Conservation (phyloP, 139 green algal species). For the Ulvella scutata region DNA sequence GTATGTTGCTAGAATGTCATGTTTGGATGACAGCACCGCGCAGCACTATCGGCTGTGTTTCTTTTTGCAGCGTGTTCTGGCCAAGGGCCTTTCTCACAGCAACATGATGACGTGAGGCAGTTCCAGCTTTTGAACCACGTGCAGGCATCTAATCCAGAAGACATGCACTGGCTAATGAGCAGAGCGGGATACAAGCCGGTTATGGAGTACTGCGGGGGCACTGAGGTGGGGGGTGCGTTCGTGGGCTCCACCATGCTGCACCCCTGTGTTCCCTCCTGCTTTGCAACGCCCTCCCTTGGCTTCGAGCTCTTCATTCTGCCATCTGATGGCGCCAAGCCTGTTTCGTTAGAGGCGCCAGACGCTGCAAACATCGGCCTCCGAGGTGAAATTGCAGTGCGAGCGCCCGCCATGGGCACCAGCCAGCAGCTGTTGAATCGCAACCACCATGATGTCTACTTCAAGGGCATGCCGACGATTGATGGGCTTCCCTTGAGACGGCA, state of each 20-base stretch:
- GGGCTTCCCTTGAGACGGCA: conserved; percentile 56
- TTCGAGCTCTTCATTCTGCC: conserved; percentile 26
- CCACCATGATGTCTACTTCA: conserved; percentile 71
- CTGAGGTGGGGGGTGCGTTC: conserved; percentile 80
- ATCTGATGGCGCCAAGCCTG: background rate
- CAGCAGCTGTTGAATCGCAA: conserved; percentile 74
- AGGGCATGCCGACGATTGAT: conserved; percentile 55
- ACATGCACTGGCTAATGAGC: conserved; percentile 64
- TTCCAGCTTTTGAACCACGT: too few species aligned
- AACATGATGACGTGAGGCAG: too few species aligned
- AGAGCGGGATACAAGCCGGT: conserved; percentile 54
- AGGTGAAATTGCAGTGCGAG: conserved; percentile 18
- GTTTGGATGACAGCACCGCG: too few species aligned
- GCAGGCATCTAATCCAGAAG: conserved; percentile 53
- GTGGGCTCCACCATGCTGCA: conserved; percentile 51
- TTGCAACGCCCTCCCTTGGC: conserved; percentile 56
- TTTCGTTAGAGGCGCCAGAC: background rate
- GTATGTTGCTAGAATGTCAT: conserved; percentile 20
- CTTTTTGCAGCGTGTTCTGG: too few species aligned
- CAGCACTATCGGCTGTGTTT: too few species aligned
- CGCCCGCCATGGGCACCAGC: conserved; percentile 49
- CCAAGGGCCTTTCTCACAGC: too few species aligned
- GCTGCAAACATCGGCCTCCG: background rate
- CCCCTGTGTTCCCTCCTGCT: conserved; percentile 51
- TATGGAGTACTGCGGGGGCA: conserved; percentile 87